Evolutionary conservation across 164 flowering plant genomes (phyloP).

Genomic region (Vitis amurensis): DNA sequence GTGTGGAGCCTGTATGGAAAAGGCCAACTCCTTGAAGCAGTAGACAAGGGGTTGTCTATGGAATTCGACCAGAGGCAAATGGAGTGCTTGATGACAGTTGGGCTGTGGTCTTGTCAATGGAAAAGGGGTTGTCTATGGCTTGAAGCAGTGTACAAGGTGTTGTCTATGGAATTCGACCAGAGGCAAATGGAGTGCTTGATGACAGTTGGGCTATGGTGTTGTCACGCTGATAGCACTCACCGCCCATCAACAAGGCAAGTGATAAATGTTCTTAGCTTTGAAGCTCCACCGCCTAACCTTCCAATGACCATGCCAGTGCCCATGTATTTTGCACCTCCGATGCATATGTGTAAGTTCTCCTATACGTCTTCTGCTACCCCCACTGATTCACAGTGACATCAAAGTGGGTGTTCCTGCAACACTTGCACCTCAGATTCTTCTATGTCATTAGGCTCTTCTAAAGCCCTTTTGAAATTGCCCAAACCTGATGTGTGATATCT

Average conservation of each 20-base stretch:
- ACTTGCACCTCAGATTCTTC: constrained; percentile 13
- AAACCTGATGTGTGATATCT: background rate
- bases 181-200: constrained; percentile 38
- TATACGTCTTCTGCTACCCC: constrained; percentile 12
- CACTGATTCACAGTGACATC: background rate
- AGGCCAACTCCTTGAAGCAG: constrained; percentile 41
- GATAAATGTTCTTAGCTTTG: constrained; percentile 34
- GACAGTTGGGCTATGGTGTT: constrained; percentile 55
- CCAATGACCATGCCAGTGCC: constrained; percentile 48
- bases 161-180: constrained; percentile 27
- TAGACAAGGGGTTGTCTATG: constrained; percentile 20
- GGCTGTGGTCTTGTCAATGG: constrained; percentile 50
- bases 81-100: constrained; percentile 42
- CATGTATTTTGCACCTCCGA: constrained; percentile 25
- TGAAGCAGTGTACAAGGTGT: constrained; percentile 35
- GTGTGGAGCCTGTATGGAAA: constrained; percentile 56
- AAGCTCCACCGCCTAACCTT: constrained; percentile 41
- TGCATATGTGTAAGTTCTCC: constrained; percentile 13
- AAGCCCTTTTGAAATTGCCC: constrained; percentile 4
- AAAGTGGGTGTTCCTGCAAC: constrained; percentile 3
- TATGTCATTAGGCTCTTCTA: constrained; percentile 1
- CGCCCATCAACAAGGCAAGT: constrained; percentile 52
- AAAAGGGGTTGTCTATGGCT: no score
- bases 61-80: constrained; percentile 35
- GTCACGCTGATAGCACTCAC: constrained; percentile 36